Percentiles rank a stretch among this genome's conserved stretches.
Evolutionary conservation across 2,329 filamentous ascomycete species (phyloP).

Genomic region (Ceratocystis cacaofunesta): DNA sequence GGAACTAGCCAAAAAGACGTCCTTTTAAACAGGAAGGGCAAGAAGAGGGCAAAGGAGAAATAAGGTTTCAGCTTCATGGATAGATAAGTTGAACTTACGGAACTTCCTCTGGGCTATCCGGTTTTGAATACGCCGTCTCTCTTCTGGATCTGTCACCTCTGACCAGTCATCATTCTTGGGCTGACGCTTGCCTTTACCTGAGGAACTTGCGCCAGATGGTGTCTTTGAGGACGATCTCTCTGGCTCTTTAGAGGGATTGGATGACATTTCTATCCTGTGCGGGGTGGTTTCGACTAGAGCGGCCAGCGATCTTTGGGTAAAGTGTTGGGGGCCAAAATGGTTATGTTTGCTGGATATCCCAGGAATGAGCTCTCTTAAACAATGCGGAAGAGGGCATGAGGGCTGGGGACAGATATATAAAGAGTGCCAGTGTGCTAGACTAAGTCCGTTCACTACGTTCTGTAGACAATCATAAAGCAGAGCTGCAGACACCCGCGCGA

Average conservation of each 20-base stretch:
- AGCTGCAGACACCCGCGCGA: no score
- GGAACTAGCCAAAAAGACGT: no score
- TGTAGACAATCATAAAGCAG: no score
- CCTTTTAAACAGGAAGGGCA: no score
- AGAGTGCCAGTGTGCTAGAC: no score
- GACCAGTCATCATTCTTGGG: constrained; percentile 49
- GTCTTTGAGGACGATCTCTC: neutral
- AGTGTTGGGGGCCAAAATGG: no score
- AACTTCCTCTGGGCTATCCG: constrained; percentile 63
- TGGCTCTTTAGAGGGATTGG: constrained; percentile 24
- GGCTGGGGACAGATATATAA: no score
- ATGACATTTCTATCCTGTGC: constrained; percentile 19
- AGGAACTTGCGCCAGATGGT: neutral
- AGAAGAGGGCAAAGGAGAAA: neutral
- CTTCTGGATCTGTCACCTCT: constrained; percentile 52
- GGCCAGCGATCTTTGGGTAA: neutral
- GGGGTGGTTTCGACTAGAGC: neutral
- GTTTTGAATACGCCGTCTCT: constrained; percentile 62
- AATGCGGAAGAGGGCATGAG: no score
- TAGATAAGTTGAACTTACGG: constrained; percentile 33
- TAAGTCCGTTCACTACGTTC: no score
- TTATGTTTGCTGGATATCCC: no score
- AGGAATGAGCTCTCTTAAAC: no score
- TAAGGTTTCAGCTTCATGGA: neutral
- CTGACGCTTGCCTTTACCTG: constrained; percentile 26